Percentiles rank a stretch among this genome's conserved stretches.
phyloP scores from a whole-genome alignment of 2,329 filamentous ascomycete species.

The Monosporascus sp. region DNA sequence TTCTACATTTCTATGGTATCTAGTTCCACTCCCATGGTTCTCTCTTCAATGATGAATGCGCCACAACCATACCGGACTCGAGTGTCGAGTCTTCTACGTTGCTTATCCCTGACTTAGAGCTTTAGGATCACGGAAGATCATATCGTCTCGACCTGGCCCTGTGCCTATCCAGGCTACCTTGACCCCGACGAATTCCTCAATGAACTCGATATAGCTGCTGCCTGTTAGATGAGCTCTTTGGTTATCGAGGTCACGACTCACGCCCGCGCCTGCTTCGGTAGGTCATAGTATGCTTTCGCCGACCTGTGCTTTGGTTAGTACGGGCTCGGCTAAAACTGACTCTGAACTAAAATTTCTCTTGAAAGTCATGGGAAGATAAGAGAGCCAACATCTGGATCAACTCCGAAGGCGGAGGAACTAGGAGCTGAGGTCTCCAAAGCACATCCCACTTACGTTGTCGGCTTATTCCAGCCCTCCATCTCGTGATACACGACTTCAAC shows the following conservation, averaged over 20 bases:
- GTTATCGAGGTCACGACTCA: background rate
- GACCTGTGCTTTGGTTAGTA: background rate
- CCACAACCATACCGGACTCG: background rate
- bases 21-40: no score
- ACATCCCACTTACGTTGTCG: constrained; percentile 1
- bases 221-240: background rate
- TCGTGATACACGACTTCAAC: constrained; percentile 4
- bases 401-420: no score
- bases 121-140: background rate
- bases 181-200: constrained; percentile 4
- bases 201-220: background rate
- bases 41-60: background rate
- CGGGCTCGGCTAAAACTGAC: no score
- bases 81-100: background rate
- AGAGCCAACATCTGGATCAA: no score
- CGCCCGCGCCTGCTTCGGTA: constrained; percentile 2
- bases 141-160: background rate
- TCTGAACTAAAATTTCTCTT: no score
- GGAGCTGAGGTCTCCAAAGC: no score
- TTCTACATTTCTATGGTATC: background rate
- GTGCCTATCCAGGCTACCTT: constrained; percentile 1
- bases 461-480: constrained; percentile 4
- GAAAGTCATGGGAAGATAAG: no score
- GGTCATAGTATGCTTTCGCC: constrained; percentile 1
- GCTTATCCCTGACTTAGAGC: background rate